Evolutionary conservation across 495 filamentous ascomycete species (phyloP), one percentile per base, ranked within the genome.

Genomic region (Aspergillus diversus): DNA sequence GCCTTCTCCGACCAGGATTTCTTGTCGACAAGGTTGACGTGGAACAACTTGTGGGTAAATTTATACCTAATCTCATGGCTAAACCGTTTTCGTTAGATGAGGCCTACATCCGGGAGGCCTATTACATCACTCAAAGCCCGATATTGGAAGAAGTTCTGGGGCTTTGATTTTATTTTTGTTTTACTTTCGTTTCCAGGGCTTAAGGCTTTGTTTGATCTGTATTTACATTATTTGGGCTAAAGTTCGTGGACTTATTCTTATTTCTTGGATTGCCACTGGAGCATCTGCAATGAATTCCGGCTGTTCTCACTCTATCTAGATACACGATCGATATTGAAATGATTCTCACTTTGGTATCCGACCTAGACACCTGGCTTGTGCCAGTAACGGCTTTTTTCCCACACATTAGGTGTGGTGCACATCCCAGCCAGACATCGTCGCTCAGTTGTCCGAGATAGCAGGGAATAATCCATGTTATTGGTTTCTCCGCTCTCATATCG

Each of bases 41-140:
- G 32, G 60, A 59, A 39, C 63, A 58, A 35, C 51, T 70, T 35
- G 63, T 62, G 33, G 65, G 68, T 15, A 56, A 52, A 31, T 80
- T 67, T 35, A 70, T 80, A n/a, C 74, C 77, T 0, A 80, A 80
- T 51, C 51, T 80, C 5, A 75, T 69, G 33, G 76, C 63, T n/a
- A 61, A 57, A 31, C 71, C 74, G 8, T 78, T 78, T 73, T 87
- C 91, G 66, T 75, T 96, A 42, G 90, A 90, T 32, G 91, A 90
- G 78, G 90, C 92, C 72, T 96, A 96, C 76, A 94, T 97, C 75
- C 90, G 93, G 81, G 90, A 96, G 69, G 92, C 94, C 21, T 94
- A 92, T 73, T 81, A 83, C 39, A 74, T 96, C 64, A 97, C 92
- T n/a, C 37, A 50, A 11, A 70, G 68, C 42, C 65, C 68, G 6